A percentile compares a stretch with the other conserved stretches of the same genome.
Conservation (phyloP, 2,329 filamentous ascomycete genomes). For the Ophiostoma perfectum region DNA sequence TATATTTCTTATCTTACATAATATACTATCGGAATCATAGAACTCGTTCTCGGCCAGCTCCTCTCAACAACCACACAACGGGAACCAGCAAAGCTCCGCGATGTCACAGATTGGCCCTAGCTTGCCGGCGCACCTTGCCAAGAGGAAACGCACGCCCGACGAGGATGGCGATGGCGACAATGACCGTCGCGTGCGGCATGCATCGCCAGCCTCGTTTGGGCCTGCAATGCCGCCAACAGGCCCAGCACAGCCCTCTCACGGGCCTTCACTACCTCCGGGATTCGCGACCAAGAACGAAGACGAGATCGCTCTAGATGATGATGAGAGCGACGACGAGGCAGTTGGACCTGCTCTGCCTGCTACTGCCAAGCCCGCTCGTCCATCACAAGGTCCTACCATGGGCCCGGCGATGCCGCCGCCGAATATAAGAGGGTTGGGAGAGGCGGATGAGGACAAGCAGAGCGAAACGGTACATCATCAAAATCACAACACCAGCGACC, state of each 20-base stretch:
- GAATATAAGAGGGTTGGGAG: not conserved
- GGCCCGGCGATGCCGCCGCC: slow-evolving; percentile 28
- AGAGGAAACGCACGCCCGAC: slow-evolving; percentile 53
- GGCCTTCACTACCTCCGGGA: slow-evolving; percentile 28
- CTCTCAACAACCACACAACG: not conserved
- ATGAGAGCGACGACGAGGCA: slow-evolving; percentile 32
- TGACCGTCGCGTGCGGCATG: slow-evolving; percentile 17
- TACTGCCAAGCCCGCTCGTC: not conserved
- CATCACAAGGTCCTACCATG: slow-evolving; percentile 19
- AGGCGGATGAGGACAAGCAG: not conserved
- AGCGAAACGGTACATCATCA: not conserved
- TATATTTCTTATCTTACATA: not conserved
- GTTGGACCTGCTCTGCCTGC: slow-evolving; percentile 3
- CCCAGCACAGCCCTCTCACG: slow-evolving; percentile 16
- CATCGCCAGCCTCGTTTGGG: slow-evolving; percentile 32
- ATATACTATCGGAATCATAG: not conserved
- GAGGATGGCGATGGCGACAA: slow-evolving; percentile 29
- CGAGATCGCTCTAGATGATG: slow-evolving; percentile 39
- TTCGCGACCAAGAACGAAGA: slow-evolving; percentile 33
- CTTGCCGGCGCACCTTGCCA: slow-evolving; percentile 61
- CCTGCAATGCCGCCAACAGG: slow-evolving; percentile 30
- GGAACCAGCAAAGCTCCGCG: slow-evolving; percentile 20
- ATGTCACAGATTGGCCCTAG: slow-evolving; percentile 69
- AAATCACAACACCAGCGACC: slow-evolving; percentile 23
- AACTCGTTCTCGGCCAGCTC: too few relatives aligned